Evolutionary conservation across 495 filamentous ascomycete genomes (phyloP), one percentile per base, ranked within the genome.

Genomic region (Astrocystis sublimbata): DNA sequence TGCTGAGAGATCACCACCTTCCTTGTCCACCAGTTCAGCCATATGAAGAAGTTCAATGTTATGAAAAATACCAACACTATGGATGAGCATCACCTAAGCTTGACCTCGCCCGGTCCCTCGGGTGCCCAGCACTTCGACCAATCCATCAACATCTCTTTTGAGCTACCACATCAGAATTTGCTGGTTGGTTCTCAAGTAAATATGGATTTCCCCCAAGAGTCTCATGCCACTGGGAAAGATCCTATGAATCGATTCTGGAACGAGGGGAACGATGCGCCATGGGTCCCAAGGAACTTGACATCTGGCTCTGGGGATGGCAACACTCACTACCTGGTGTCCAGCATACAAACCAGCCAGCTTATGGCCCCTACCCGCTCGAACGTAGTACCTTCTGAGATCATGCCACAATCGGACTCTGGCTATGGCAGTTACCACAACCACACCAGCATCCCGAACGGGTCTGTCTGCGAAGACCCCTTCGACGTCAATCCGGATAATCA

Each of bases 331-430:
- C 35, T 63, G 38, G 42, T 67, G 21, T 19, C 52, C 21, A 41
- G 36, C 24, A 47, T 65, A 15, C 65, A 61, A 40, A 49, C 35
- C 26, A 55, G 17, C 59, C 54, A 43, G 21, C 58, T 54, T 33
- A 35, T 55, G 5, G 65, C 50, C 26, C 36, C 60, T 53, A 31
- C 7, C 35, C 30, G 36, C 23, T 69, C 65, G 36, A 63, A 57
- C 31, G 54, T 68, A 15, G 74, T 71, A 12, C 71, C 73, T 8
- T 89, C 86, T 3, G 87, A 89, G 56, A 78, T 74, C 45, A 59
- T 59, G 30, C 56, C 60, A 2, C 60, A 56, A 2, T 83, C 80
- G 1, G 88, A 91, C 66, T 90, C 88, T 6, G 88, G 83, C 13
- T 90, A 90, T 68, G 83, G 78, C 9, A 88, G 82, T 56, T 70